phyloP scores from a whole-genome alignment of 108 stramenopile species.

The Mediolabrus comicus region DNA sequence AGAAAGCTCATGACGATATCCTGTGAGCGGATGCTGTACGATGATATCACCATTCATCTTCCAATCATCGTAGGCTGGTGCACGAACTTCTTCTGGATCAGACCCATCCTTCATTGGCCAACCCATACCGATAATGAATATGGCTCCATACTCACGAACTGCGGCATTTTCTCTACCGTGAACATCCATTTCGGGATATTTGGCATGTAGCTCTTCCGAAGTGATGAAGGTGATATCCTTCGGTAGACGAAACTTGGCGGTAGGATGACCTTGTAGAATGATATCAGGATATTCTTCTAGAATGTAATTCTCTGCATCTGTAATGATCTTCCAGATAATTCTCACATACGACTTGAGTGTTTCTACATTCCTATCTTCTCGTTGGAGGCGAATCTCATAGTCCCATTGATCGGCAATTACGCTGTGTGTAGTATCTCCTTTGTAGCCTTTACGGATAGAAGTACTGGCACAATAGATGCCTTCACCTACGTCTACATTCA shows the following conservation, averaged over 20 bases:
- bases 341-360: slow-evolving; percentile 40
- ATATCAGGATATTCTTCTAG: slow-evolving; percentile 48
- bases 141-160: slow-evolving; percentile 45
- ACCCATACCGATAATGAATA: slow-evolving; percentile 63
- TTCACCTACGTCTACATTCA: slow-evolving; percentile 37
- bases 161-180: slow-evolving; percentile 50
- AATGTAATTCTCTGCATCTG: slow-evolving; percentile 49
- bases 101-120: slow-evolving; percentile 58
- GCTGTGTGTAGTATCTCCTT: slow-evolving; percentile 53
- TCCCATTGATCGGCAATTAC: slow-evolving; percentile 59
- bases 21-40: slow-evolving; percentile 46
- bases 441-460: slow-evolving; percentile 55
- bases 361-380: slow-evolving; percentile 47
- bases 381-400: slow-evolving; percentile 45
- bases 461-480: slow-evolving; percentile 51
- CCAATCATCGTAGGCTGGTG: slow-evolving; percentile 62
- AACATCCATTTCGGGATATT: slow-evolving; percentile 32
- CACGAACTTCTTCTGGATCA: slow-evolving; percentile 43
- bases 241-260: slow-evolving; percentile 38
- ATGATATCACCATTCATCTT: slow-evolving; percentile 52
- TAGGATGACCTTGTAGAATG: slow-evolving; percentile 38
- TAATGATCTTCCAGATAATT: slow-evolving; percentile 54
- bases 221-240: slow-evolving; percentile 57
- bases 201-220: slow-evolving; percentile 45
- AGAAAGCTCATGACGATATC: slow-evolving; percentile 51